Conservation (phyloP, 1,139 yeast species). For the Taphrina betulina region DNA sequence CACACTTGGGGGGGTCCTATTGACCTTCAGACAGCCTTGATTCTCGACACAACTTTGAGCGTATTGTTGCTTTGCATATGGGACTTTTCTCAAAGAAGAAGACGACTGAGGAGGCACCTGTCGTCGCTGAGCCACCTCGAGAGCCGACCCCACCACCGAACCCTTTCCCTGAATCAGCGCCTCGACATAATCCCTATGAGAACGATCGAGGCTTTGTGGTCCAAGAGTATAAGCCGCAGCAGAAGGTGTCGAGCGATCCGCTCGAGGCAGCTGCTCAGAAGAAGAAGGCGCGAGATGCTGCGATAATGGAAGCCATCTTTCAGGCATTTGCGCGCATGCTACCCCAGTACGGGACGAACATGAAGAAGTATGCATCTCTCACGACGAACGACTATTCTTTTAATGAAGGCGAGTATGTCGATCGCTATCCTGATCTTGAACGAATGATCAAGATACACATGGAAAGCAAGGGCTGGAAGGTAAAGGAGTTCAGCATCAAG, state of each 20-base stretch:
- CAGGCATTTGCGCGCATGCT: slow-evolving; percentile 24
- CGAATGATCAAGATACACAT: slow-evolving; percentile 15
- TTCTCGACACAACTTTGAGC: too few relatives aligned
- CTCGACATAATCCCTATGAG: slow-evolving; percentile 14
- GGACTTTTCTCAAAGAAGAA: slow-evolving; percentile 27
- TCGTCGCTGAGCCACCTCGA: background rate
- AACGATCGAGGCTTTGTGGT: slow-evolving; percentile 7
- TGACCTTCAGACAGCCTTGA: too few relatives aligned
- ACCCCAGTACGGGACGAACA: slow-evolving; percentile 23
- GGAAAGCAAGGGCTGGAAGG: slow-evolving; percentile 26
- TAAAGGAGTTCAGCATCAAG: slow-evolving; percentile 18
- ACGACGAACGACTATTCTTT: slow-evolving; percentile 28
- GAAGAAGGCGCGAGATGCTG: slow-evolving; percentile 19
- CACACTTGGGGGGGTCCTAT: too few relatives aligned
- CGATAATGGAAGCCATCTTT: slow-evolving; percentile 24
- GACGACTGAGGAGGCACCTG: slow-evolving; percentile 8
- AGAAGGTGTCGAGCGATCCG: slow-evolving; percentile 8
- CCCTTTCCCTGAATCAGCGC: background rate
- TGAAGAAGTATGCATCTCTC: slow-evolving; percentile 16
- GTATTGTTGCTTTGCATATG: too few relatives aligned
- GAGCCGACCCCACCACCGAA: slow-evolving; percentile 3
- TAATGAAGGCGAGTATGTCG: slow-evolving; percentile 28
- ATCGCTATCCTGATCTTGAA: slow-evolving; percentile 29
- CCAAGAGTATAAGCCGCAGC: background rate
- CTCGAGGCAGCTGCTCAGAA: slow-evolving; percentile 23